Base-by-base conservation (phyloP, 176 grass and related monocot genomes). In the Triticum dicoccoides region DNA sequence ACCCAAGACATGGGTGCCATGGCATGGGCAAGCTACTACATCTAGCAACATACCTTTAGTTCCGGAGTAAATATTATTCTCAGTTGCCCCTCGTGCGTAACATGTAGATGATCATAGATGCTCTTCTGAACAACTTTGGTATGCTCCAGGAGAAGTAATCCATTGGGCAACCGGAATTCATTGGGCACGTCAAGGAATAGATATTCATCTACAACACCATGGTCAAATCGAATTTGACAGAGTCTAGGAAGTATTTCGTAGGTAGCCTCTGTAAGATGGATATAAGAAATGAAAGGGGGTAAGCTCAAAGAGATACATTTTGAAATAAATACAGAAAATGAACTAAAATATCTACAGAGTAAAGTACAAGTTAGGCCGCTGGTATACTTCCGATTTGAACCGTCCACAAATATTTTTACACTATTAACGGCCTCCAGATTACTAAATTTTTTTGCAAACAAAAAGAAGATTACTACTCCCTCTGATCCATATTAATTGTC, bases 221-320 rank as follows among this genome's bases (percentile, higher is more conserved):
- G 89, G 69, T 99, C 94, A 88, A 99, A 99, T 86, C 93, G 96
- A 83, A 99, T 99, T 91, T 99, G 97, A 85, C 82, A 94, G 37
- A 99, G 90, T 80, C 97, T 92, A 27, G 97, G 97, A 88, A 99
- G 92, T 83, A 96, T 92, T 90, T 99, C 97, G 82, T 84, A 90
- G 61, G 97, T 89, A 65, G 94, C 92, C 89, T 99, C 97, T 99
- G 89, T 20, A 67, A 80, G 41, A 90, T 32, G 41, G 66, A 77
- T 11, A 77, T 20, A 77, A 30, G 9, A 65, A 33, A 34, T 72
- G 32, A 6, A 56, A 83, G 1, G 27, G 75, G 45, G 71, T 69
- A 61, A 77, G 39, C 44, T 73, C 66, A n/a, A 65, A 67, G 21
- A 84, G 23, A 72, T 62, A 71, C 4, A 80, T 29, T 47, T 17